Percentiles rank a stretch among this genome's conserved stretches.
These are phyloP conservation scores for Dryas alaskensis DNA, from an alignment of 306 rosid species.

Conservation along the genomic window DNA sequence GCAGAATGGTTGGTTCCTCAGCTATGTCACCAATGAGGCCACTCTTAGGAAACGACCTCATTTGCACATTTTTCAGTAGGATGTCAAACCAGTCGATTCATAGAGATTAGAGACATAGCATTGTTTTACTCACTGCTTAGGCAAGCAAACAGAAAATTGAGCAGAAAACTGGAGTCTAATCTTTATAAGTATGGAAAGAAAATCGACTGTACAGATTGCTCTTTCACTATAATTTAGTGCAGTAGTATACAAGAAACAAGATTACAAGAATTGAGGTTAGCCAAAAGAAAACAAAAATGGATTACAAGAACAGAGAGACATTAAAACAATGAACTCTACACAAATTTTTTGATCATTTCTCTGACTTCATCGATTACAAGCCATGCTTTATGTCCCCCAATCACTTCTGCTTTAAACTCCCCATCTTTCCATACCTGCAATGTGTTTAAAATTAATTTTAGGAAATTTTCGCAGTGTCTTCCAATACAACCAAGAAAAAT, in stretches of 20 bases:
- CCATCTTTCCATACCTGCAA: conserved; percentile 93
- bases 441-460: conserved; percentile 1
- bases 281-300: background rate
- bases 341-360: conserved; percentile 62
- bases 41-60: too few relatives aligned
- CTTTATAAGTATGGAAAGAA: too few relatives aligned
- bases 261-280: background rate
- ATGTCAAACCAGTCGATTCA: too few relatives aligned
- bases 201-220: background rate
- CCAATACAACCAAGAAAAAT: background rate
- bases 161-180: background rate
- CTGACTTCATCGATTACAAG: conserved; percentile 81
- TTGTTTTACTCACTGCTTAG: background rate
- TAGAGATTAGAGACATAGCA: too few relatives aligned
- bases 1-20: too few relatives aligned
- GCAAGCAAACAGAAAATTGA: background rate
- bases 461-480: background rate
- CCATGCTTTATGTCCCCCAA: conserved; percentile 92
- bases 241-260: too few relatives aligned
- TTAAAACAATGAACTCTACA: background rate
- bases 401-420: conserved; percentile 78
- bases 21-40: too few relatives aligned
- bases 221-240: background rate
- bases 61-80: too few relatives aligned
- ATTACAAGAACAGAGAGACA: background rate